A percentile compares a stretch with the other conserved stretches of the same genome.
Evolutionary conservation across 345 rosid species (phyloP).

Genomic region (Carallia pectinifolia): DNA sequence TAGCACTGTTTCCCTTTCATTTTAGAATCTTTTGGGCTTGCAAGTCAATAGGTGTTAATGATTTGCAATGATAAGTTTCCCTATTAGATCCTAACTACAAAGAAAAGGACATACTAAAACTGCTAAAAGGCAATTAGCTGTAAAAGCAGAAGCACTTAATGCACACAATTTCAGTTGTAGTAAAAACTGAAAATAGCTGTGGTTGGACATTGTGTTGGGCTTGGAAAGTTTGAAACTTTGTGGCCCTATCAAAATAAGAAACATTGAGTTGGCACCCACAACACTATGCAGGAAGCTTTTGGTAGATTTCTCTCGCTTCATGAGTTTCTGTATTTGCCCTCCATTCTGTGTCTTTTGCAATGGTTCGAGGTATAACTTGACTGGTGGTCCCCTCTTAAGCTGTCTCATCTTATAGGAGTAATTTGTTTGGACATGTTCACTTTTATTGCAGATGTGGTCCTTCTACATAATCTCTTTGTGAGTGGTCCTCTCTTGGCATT

Average conservation of each 20-base stretch:
- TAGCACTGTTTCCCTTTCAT: background rate
- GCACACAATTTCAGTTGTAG: background rate
- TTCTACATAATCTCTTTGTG: conserved; percentile 14
- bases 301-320: background rate
- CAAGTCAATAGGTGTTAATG: background rate
- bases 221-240: background rate
- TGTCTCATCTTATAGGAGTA: conserved; percentile 19
- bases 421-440: conserved; percentile 15
- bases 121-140: background rate
- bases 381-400: conserved; percentile 21
- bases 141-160: background rate
- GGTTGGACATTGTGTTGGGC: background rate
- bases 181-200: background rate
- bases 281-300: background rate
- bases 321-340: background rate
- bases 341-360: background rate
- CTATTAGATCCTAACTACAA: background rate
- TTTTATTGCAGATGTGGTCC: conserved; percentile 35
- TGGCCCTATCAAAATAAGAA: background rate
- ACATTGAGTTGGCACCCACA: background rate
- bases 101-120: background rate
- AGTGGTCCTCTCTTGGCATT: conserved; percentile 32
- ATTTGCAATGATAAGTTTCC: conserved; percentile 4
- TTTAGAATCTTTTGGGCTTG: background rate
- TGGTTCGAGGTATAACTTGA: conserved; percentile 6